These are phyloP conservation scores for Mucor sp. DNA, from an alignment of 371 early-diverging fungal species.

Conservation along the genomic window DNA sequence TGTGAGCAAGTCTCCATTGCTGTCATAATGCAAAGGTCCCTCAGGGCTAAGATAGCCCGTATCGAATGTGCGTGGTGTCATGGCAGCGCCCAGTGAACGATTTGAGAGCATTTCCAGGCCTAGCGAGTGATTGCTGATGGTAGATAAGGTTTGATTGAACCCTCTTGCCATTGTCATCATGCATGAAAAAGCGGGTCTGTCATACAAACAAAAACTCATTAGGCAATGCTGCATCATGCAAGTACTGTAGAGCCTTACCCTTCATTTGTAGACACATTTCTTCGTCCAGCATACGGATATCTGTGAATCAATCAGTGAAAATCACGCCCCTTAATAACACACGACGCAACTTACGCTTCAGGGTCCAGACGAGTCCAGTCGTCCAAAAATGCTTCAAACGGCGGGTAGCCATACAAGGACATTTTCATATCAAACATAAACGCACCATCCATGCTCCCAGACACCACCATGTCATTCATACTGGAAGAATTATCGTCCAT, in stretches of 20 bases:
- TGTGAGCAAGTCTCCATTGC: conserved; percentile 49
- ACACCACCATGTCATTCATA: conserved; percentile 19
- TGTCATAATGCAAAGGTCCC: conserved; percentile 53
- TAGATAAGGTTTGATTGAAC: conserved; percentile 38
- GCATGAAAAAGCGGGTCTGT: conserved; percentile 47
- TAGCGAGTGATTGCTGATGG: conserved; percentile 30
- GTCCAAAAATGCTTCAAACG: conserved; percentile 52
- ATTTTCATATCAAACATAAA: conserved; percentile 57
- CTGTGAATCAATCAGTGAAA: conserved; percentile 25
- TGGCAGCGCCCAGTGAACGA: conserved; percentile 37
- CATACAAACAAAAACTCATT: not conserved
- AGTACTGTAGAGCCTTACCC: conserved; percentile 34
- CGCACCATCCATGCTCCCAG: conserved; percentile 26
- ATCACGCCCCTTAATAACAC: not conserved
- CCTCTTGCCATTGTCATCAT: conserved; percentile 59
- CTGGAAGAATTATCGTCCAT: conserved; percentile 40
- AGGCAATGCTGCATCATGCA: not conserved
- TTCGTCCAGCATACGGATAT: conserved; percentile 55
- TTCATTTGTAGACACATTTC: conserved; percentile 55
- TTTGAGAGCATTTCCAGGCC: conserved; percentile 37
- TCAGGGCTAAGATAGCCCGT: conserved; percentile 56
- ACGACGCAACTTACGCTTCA: conserved; percentile 22
- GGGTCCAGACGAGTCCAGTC: conserved; percentile 49
- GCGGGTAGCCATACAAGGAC: conserved; percentile 47
- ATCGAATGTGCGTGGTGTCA: conserved; percentile 49